phyloP scores from a whole-genome alignment of 2,329 filamentous ascomycete species.

The Talaromyces sp. region DNA sequence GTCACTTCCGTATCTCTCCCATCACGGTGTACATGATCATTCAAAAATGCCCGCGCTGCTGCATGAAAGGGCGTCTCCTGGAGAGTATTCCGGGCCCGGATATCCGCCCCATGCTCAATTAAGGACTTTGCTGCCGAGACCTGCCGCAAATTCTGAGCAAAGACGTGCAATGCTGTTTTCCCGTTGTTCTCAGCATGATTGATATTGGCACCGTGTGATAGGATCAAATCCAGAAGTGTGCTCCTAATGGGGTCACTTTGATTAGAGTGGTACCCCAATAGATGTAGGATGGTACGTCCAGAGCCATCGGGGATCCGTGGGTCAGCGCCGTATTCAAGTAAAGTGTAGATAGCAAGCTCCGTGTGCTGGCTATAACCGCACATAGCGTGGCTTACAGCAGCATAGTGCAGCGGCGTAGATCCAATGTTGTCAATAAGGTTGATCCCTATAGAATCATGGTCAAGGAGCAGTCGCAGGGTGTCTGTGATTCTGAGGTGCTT shows the following conservation, averaged over 20 bases:
- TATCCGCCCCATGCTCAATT: not conserved
- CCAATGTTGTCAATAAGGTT: not conserved
- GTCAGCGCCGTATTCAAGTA: not conserved
- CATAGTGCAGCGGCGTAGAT: not conserved
- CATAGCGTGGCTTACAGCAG: not conserved
- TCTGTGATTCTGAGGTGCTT: constrained; percentile 1
- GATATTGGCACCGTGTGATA: not conserved
- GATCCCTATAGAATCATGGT: not conserved
- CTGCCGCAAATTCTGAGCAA: not conserved
- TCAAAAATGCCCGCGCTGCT: not conserved
- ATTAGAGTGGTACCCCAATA: not conserved
- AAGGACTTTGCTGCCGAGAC: not conserved
- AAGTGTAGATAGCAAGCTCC: not conserved
- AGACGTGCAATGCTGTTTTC: not conserved
- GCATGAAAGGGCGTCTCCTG: not conserved
- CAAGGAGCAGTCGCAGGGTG: not conserved
- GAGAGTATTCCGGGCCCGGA: not conserved
- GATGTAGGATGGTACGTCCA: not conserved
- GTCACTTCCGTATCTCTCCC: not conserved
- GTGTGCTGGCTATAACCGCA: not conserved
- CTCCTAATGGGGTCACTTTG: not conserved
- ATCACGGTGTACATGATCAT: not conserved
- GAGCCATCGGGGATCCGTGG: not conserved
- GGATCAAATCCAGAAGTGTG: not conserved
- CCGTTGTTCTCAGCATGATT: not conserved